Base-by-base conservation (phyloP, 2,329 filamentous ascomycete species). In the Mycocentrospora acerina region DNA sequence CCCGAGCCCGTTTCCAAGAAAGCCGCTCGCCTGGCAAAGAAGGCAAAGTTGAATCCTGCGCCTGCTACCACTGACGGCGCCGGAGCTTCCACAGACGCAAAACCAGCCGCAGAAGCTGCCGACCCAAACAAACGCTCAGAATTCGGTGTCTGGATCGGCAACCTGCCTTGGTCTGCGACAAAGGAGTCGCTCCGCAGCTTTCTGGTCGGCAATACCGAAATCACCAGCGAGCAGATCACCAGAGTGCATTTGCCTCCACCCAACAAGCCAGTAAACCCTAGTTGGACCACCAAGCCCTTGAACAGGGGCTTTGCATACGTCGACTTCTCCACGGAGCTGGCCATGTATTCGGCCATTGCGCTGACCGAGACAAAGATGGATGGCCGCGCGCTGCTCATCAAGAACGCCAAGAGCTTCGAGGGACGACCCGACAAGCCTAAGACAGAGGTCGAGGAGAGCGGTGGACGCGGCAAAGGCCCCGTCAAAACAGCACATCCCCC, bases 291-390 rank as follows among this genome's bases (percentile, higher is more conserved):
- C 24, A 80, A 76, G 55, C 69, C 77, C 15, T 74, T 83, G 56
- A 98, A 97, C 73, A 91, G 86, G 69, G 94, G 93, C 12, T 98
- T 96, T 63, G 93, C 93, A 37, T 98, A 98, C 62, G 83, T 98
- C 49, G 94, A 98, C 66, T 95, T 98, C 62, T 74, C 81, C 30
- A 85, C 79, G 16, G 60, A 74, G 14, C 78, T 84, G 27, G 79
- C 83, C 29, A 79, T 90, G 59, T 74, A 89, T 24, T 81, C 84
- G n/a, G 90, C 90, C 31, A 78, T 96, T 48, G 85, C 82, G 2
- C 74, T 96, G 27, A 94, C 87, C n/a, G 93, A 98, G 69, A 86
- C 83, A 28, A 79, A 90, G 35, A 73, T 95, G 35, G 71, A 76
- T 28, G 85, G 87, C 13, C 83, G 93, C 36, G 84, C 85, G 45